Conservation (phyloP, 2,329 filamentous ascomycete genomes). For the Alternaria viburni region DNA sequence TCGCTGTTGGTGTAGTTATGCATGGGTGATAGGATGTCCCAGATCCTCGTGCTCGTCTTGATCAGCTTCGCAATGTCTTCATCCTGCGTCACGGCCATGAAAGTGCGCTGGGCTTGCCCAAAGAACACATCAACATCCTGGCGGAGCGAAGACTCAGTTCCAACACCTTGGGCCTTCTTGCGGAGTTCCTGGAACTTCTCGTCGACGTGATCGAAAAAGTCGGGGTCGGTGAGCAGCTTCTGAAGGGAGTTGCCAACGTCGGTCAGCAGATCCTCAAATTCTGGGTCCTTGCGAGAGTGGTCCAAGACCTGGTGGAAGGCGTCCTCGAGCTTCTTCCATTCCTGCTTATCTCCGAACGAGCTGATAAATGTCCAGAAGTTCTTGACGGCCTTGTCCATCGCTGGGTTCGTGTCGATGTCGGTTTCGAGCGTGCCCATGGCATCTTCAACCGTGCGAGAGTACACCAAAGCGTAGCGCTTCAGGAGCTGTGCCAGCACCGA, state of each 20-base stretch:
- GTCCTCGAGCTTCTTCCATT: constrained; percentile 78
- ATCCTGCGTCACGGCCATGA: constrained; percentile 74
- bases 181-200: constrained; percentile 67
- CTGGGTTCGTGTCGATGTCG: constrained; percentile 74
- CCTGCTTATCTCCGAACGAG: constrained; percentile 74
- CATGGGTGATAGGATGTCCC: constrained; percentile 70
- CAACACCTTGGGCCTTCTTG: constrained; percentile 63
- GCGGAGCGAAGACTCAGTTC: constrained; percentile 70
- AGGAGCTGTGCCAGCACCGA: constrained; percentile 77
- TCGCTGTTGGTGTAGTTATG: constrained; percentile 71
- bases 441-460: constrained; percentile 75
- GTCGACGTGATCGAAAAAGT: constrained; percentile 80
- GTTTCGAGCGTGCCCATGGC: constrained; percentile 70
- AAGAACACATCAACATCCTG: constrained; percentile 77
- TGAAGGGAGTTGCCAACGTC: constrained; percentile 78
- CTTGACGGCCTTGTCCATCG: constrained; percentile 74
- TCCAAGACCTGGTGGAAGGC: constrained; percentile 73
- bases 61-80: constrained; percentile 73
- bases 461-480: constrained; percentile 77
- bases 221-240: constrained; percentile 81
- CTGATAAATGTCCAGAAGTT: constrained; percentile 83
- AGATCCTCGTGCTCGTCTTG: constrained; percentile 70
- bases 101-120: constrained; percentile 69
- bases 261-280: constrained; percentile 79
- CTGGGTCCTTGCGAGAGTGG: constrained; percentile 76